phyloP scores from a whole-genome alignment of 1,284 basidiomycete genomes.

The Microbotryum silenes-acaulis region DNA sequence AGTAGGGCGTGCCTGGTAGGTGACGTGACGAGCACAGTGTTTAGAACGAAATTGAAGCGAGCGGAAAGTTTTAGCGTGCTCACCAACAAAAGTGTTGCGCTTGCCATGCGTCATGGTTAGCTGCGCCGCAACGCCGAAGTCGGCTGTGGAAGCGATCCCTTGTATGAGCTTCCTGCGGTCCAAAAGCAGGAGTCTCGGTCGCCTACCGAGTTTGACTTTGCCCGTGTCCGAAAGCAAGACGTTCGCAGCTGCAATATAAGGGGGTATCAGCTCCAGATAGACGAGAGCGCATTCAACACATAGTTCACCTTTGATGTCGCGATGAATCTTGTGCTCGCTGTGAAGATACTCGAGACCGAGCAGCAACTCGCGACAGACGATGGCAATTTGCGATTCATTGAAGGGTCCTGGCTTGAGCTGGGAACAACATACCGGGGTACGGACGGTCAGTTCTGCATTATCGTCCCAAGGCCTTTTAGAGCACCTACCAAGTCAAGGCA shows the following conservation, averaged over 20 bases:
- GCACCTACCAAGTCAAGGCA: conserved; percentile 69
- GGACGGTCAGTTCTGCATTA: background rate
- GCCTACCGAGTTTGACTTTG: conserved; percentile 71
- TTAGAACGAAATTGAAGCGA: background rate
- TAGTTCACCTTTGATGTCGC: conserved; percentile 70
- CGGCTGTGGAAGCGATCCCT: conserved; percentile 48
- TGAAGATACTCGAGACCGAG: conserved; percentile 94
- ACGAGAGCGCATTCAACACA: background rate
- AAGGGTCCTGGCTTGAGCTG: conserved; percentile 80
- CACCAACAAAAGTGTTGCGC: conserved; percentile 77
- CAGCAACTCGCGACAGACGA: conserved; percentile 86
- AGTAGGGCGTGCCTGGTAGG: conserved; percentile 71
- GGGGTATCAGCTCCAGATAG: background rate
- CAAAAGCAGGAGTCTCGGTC: conserved; percentile 15
- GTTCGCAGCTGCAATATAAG: conserved; percentile 61
- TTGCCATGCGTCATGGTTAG: conserved; percentile 66
- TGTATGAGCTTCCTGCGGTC: background rate
- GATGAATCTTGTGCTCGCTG: conserved; percentile 80
- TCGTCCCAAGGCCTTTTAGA: background rate
- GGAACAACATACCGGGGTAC: no score
- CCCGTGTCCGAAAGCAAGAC: conserved; percentile 81
- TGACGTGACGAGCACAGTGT: background rate
- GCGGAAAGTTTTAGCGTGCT: background rate
- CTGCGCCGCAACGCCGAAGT: conserved; percentile 92
- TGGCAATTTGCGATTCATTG: conserved; percentile 84